Base-by-base conservation (phyloP, 1,284 basidiomycete genomes). In the Microbotryum saponariae region DNA sequence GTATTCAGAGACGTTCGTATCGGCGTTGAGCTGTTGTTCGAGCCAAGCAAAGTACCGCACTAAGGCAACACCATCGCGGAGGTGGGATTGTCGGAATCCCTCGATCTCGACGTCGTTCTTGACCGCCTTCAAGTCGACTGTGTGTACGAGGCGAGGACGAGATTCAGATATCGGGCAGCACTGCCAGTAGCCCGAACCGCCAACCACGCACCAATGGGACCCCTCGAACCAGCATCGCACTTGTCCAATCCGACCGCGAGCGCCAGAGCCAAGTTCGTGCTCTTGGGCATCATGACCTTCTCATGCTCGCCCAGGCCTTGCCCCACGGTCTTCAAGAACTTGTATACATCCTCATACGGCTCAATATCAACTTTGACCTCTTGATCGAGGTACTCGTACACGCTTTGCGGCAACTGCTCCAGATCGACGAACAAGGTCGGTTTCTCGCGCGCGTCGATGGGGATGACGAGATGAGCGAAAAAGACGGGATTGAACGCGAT, bases 401-500 rank as follows among this genome's bases (percentile, higher is more conserved):
- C 84, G 1, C 77, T 78, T 25, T 82, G 78, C 29, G 82, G 79
- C 16, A 92, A 74, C 67, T 89, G 85, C 2, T 78, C 74, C 1
- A 79, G 77, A 63, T 93, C 80, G 59, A 91, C 78, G 74, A 94
- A 97, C 1, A 97, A 78, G 5, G 82, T 64, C 18, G 67, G 62
- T 25, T 61, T 61, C 6, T 52, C 78, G 0, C 84, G 83, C 4
- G 81, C 79, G 53, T 86, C 80, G 16, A 77, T 76, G 2, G 87
- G 87, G 33, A 97, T 79, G 45, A 94, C 80, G 3, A 90, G 88
- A 74, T 93, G 97, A 0, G 89, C 85, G 73, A 97, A 96, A 79
- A 98, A 97, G 25, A 98, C 93, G 58, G 85, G 73, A 6, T 66
- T 97, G 78, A 83, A 97, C 46, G 87, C 86, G 65, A 97, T 94